Evolutionary conservation across 331 rosid genomes (phyloP), one percentile per base, ranked within the genome.

Genomic region (Rhamnella rubrinervis): DNA sequence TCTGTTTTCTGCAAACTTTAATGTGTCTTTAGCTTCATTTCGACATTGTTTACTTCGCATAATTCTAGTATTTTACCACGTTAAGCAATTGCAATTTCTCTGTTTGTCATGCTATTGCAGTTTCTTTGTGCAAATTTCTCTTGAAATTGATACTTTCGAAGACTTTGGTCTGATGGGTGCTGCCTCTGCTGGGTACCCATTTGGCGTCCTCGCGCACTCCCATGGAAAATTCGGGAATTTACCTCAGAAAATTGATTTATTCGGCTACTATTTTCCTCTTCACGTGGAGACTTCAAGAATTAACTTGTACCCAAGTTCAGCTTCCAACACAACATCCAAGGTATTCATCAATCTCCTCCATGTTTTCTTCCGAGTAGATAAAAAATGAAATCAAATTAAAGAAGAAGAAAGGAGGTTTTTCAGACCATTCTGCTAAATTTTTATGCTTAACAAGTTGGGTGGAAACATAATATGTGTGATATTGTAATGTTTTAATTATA

Each of bases 151-250:
- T 17, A 55, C 46, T 38, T 73, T 72, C 31, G 71, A 60, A 61
- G 61, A 31, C 40, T 68, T 69, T 55, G 63, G 57, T 62, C 58
- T 69, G n/a, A 92, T 92, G 98, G 96, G 72, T 44, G 35, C 82
- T 72, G 85, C 81, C 71, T 81, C 84, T 49, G 78, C 72, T 49
- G 80, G 86, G 57, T 73, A 40, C 79, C 84, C 90, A 56, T 60
- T 80, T 56, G 84, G 90, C 66, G 56, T 76, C 15, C 18, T 80
- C 38, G 63, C 66, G 39, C 87, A 71, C 80, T 83, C 77, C 25
- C 75, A 70, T n/a, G 77, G 75, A 63, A 81, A 78, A 47, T 55
- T 69, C 51, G 58, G 70, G 53, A 26, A 65, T 67, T 68, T 56
- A 31, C 64, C 76, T 64, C 80, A 15, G 47, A 81, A 73, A 71